Percentiles rank a stretch among this genome's conserved stretches.
Evolutionary conservation across 2,329 filamentous ascomycete species (phyloP).

Genomic region (Colletotrichum limetticola): DNA sequence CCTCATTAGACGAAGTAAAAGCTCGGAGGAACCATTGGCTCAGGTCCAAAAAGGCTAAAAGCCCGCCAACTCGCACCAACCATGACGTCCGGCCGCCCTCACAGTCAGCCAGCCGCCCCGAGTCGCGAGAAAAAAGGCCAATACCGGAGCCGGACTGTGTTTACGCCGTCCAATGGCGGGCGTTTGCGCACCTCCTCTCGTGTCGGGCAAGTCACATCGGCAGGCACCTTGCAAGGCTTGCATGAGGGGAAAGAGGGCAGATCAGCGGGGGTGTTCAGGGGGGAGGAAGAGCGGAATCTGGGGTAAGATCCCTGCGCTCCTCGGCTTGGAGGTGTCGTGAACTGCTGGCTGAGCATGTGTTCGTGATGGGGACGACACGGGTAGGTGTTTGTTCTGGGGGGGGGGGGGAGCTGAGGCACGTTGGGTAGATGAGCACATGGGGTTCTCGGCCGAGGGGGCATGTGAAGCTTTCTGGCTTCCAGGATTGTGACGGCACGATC

Average conservation of each 20-base stretch:
- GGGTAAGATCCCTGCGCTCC: conserved; percentile 22
- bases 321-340: conserved; percentile 14
- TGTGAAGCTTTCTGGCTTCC: conserved; percentile 4
- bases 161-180: conserved; percentile 4
- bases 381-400: background rate
- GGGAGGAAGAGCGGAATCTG: background rate
- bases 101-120: background rate
- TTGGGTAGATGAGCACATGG: background rate
- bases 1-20: background rate
- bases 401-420: too few relatives aligned
- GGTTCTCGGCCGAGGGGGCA: conserved; percentile 6
- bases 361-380: background rate
- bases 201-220: conserved; percentile 6
- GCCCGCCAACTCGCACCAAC: conserved; percentile 1
- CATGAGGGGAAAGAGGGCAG: conserved; percentile 19
- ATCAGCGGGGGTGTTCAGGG: conserved; percentile 18
- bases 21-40: conserved; percentile 20
- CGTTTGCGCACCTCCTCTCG: background rate
- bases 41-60: conserved; percentile 5
- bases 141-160: background rate
- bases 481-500: conserved; percentile 6
- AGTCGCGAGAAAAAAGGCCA: background rate
- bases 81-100: conserved; percentile 2
- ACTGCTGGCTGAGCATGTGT: conserved; percentile 8
- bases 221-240: conserved; percentile 23